Evolutionary conservation across 2,329 filamentous ascomycete species (phyloP), one percentile per base, ranked within the genome.

Genomic region (Claviceps humidiphila): DNA sequence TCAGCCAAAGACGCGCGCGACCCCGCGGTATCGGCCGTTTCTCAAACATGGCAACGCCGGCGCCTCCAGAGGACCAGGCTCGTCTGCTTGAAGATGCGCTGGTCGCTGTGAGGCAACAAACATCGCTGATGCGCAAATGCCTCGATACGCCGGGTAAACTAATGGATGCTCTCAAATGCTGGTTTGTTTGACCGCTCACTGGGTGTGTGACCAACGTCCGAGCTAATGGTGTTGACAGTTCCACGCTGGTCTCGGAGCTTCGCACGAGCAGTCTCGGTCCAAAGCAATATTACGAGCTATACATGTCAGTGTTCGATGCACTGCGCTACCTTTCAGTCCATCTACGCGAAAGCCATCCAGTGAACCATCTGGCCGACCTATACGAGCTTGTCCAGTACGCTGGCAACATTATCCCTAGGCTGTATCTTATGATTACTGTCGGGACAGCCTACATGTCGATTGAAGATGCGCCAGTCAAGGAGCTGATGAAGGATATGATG

Each of bases 401-500:
- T 52, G 93, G 94, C 58, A 98, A 98, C 67, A 97, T 98, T 59
- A 85, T 98, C 54, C 93, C 93, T 24, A 84, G 93, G 58, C 75
- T 98, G 56, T 98, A 98, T 68, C 84, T 98, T 55, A 98, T 98
- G 94, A 93, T 98, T 64, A 98, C 94, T 0, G 94, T 98, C 41
- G 93, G 93, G 54, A 98, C 93, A 2, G 94, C 95, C 48, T 98
- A 98, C 74, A 98, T 98, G 93, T 85, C 88, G 26, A 94, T 98
- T 64, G 87, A 93, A 63, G 93, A 97, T 76, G 93, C 94, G 54
- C 93, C 93, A 0, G 93, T 98, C 60, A 98, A 98, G 72, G 93
- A 98, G 74, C 89, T 98, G 57, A 98, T 98, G 93, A 98, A 98
- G 72, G 93, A 98, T 69, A 98, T 98, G 93, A 98, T 98, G 93